Evolutionary conservation across 2,329 filamentous ascomycete genomes (phyloP).

Genomic region (Exophiala spinifera): DNA sequence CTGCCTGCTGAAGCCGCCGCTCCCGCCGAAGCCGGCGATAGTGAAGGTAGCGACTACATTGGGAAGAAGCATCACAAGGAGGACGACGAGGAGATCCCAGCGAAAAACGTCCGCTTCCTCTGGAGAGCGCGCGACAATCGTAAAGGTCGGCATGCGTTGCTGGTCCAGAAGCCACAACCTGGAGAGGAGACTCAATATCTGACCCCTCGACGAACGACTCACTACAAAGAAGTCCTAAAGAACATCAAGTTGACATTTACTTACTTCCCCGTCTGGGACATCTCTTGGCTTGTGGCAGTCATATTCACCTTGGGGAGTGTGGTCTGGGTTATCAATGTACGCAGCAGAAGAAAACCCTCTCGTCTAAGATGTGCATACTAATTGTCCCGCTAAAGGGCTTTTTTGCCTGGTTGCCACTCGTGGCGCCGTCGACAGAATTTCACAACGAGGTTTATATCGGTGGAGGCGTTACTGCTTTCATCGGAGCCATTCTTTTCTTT

Average conservation of each 20-base stretch:
- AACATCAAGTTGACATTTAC: conserved; percentile 50
- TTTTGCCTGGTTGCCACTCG: conserved; percentile 61
- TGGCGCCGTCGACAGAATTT: conserved; percentile 40
- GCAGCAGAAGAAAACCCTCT: neutral
- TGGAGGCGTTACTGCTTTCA: conserved; percentile 61
- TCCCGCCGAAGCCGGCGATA: conserved; percentile 9
- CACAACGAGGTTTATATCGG: conserved; percentile 51
- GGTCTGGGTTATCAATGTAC: conserved; percentile 52
- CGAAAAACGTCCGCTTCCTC: conserved; percentile 33
- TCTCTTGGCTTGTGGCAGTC: conserved; percentile 55
- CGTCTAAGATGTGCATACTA: neutral
- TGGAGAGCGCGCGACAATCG: conserved; percentile 49
- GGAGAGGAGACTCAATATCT: conserved; percentile 29
- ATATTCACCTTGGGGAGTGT: conserved; percentile 55
- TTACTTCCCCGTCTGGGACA: conserved; percentile 54
- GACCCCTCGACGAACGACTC: conserved; percentile 36
- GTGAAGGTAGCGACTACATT: conserved; percentile 1
- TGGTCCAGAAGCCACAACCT: conserved; percentile 35
- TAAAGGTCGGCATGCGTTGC: conserved; percentile 47
- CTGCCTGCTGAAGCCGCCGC: conserved; percentile 7
- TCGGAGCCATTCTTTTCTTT: conserved; percentile 69
- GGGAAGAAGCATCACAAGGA: neutral
- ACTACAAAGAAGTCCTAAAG: conserved; percentile 32
- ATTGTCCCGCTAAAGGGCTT: conserved; percentile 11
- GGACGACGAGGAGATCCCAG: conserved; percentile 24